Evolutionary conservation across 768 basidiomycete species (phyloP), one percentile per base, ranked within the genome.

Genomic region (Suillus lakei): DNA sequence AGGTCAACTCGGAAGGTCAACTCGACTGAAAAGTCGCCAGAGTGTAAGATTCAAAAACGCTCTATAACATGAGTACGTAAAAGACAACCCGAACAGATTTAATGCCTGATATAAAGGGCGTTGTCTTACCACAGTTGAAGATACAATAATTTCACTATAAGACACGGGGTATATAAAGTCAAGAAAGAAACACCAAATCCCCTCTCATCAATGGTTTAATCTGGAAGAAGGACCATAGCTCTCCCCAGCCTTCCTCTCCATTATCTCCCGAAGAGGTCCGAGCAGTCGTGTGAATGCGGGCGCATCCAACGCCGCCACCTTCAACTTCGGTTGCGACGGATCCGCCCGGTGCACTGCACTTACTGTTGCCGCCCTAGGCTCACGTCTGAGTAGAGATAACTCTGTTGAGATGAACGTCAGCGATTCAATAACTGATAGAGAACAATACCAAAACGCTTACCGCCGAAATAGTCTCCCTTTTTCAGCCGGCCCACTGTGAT

Each of bases 391-490:
- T 28, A 99, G 82, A 8, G 97, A 95, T 13, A 99, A 83, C 77
- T 99, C 97, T 99, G 78, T 44, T 60, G 43, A 66, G 63, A 13
- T 8, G 48, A 21, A 26, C 48, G 28, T 75, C 58, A 70, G 61
- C 43, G 16, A 51, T 21, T 43, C 46, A 18, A 39, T 28, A 36
- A 56, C 36, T n/a, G n/a, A 46, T 4, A 48, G 26, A 36, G 7
- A 30, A 48, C 30, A 53, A 23, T 46, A 38, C n/a, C 41, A 43
- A 15, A 60, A 65, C 9, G 61, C 88, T 76, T 69, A 96, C 96
- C 97, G 79, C 97, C 97, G 80, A 99, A 99, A 83, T 99, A 99
- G 76, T 99, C 96, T 8, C 97, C 97, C 73, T 96, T 95, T 72
- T 83, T 86, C 61, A 94, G 85, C 62, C 81, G 86, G 6, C 91